Evolutionary conservation across 208 protist genomes (phyloP).

Genomic region (Trypanosomatidae sp.): DNA sequence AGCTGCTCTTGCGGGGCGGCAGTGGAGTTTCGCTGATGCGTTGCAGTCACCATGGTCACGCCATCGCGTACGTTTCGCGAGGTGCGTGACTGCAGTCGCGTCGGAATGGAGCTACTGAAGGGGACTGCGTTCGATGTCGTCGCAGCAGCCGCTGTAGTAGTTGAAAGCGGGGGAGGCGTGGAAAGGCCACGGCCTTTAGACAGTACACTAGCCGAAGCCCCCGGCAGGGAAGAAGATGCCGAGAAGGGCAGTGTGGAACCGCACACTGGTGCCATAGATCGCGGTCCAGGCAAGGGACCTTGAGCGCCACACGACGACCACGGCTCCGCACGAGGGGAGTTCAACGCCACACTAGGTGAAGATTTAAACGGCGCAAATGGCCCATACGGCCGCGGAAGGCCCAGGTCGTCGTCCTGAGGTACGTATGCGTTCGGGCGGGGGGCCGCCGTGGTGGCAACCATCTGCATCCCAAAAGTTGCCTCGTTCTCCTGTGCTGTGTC

Average conservation of each 20-base stretch:
- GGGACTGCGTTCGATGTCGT: not conserved
- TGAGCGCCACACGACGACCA: not conserved
- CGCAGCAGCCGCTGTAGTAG: not conserved
- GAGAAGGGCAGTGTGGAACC: not conserved
- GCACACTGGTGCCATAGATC: constrained; percentile 1
- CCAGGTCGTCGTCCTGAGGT: constrained; percentile 75
- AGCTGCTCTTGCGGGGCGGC: constrained; percentile 14
- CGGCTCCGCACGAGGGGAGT: constrained; percentile 3
- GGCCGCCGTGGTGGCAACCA: constrained; percentile 67
- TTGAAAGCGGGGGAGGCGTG: not conserved
- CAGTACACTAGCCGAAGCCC: not conserved
- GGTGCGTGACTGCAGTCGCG: not conserved
- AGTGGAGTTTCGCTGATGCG: not conserved
- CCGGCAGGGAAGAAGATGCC: not conserved
- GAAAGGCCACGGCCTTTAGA: not conserved
- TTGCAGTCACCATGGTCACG: not conserved
- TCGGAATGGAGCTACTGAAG: constrained; percentile 19
- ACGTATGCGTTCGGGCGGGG: constrained; percentile 91
- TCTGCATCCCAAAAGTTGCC: constrained; percentile 5
- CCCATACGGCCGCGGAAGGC: constrained; percentile 88
- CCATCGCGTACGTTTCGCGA: not conserved
- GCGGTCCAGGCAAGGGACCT: not conserved
- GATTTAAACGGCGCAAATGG: constrained; percentile 71
- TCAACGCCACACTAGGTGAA: constrained; percentile 1
- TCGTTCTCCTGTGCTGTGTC: constrained; percentile 36